Evolutionary conservation across 441 rosid species (phyloP).

Genomic region (Adansonia gregorii): DNA sequence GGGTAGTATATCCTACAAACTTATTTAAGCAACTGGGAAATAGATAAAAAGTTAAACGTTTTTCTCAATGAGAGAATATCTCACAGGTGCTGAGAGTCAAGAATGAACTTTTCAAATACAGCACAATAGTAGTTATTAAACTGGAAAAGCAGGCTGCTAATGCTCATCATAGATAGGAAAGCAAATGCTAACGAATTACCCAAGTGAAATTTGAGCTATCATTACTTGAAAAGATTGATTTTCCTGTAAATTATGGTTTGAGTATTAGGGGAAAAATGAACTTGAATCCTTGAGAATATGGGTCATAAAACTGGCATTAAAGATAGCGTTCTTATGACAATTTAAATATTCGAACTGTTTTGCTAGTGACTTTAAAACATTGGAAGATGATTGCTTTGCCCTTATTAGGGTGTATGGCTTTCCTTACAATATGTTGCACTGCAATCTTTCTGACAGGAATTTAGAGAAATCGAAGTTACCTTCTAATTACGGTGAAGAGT

Average conservation of each 20-base stretch:
- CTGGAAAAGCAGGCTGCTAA: not conserved
- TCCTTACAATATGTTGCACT: not conserved
- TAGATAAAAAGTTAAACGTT: not conserved
- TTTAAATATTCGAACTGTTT: not conserved
- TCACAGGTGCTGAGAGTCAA: not conserved
- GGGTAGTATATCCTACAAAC: not conserved
- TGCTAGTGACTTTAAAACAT: not conserved
- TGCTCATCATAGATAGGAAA: slow-evolving; percentile 1
- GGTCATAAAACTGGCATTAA: not conserved
- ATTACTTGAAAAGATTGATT: not conserved
- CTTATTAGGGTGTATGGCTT: not conserved
- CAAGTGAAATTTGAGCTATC: not conserved
- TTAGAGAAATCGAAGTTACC: slow-evolving; percentile 6
- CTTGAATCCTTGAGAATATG: not conserved
- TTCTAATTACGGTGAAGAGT: slow-evolving; percentile 1
- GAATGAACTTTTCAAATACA: slow-evolving; percentile 1
- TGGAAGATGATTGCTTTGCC: slow-evolving; percentile 1
- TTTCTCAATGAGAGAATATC: not conserved
- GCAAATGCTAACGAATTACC: not conserved
- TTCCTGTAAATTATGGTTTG: slow-evolving; percentile 6
- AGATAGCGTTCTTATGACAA: not conserved
- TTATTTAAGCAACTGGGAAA: slow-evolving; percentile 8
- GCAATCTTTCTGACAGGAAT: not conserved
- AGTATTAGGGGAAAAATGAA: slow-evolving; percentile 12
- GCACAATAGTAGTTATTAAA: slow-evolving; percentile 8